A percentile compares a stretch with the other conserved stretches of the same genome.
Evolutionary conservation across 306 rosid genomes (phyloP).

Genomic region (Inga leiocalycina): DNA sequence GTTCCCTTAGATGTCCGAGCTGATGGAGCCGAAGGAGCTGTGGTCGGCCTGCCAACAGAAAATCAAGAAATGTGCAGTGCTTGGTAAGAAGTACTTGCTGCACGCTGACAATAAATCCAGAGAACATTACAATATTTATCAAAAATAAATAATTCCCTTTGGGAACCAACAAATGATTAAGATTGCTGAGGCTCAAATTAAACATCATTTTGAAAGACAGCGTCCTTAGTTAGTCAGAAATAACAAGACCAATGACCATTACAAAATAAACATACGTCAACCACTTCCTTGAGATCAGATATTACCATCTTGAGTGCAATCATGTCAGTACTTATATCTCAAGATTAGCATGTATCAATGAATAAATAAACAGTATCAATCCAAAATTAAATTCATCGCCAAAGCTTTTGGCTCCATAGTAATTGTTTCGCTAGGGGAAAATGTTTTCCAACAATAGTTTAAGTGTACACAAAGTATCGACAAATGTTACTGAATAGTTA

Average conservation of each 20-base stretch:
- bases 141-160: not conserved
- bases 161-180: constrained; percentile 6
- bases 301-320: constrained; percentile 24
- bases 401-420: constrained; percentile 10
- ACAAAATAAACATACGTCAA: not conserved
- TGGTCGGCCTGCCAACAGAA: constrained; percentile 56
- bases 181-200: not conserved
- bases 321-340: not conserved
- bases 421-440: not conserved
- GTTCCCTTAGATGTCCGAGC: constrained; percentile 38
- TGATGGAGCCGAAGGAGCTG: constrained; percentile 46
- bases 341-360: not conserved
- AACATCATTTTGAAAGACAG: not conserved
- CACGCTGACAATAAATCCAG: not conserved
- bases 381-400: constrained; percentile 2
- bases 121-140: not conserved
- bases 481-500: not conserved
- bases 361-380: constrained; percentile 11
- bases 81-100: not conserved
- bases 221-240: constrained; percentile 12
- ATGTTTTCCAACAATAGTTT: too few relatives aligned
- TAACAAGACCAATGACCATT: not conserved
- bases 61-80: constrained; percentile 17
- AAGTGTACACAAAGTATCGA: constrained; percentile 18
- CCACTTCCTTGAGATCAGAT: constrained; percentile 1